phyloP scores from a whole-genome alignment of 1,139 yeast species.

The Taphrina confusa region DNA sequence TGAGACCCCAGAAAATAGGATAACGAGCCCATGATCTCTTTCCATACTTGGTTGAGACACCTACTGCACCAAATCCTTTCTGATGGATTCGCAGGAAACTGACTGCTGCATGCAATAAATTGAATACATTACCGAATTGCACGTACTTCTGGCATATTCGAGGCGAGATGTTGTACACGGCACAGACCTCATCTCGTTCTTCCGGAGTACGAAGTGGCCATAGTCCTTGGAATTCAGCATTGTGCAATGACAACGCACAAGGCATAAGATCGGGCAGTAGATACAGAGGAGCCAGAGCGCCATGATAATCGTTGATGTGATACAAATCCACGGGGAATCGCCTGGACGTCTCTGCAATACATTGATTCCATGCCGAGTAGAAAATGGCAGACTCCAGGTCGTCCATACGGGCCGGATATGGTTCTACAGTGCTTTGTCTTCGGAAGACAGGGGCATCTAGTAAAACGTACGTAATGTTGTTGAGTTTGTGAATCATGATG shows the following conservation, averaged over 20 bases:
- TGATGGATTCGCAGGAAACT: conserved; percentile 37
- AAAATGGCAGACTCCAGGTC: conserved; percentile 38
- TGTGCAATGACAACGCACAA: conserved; percentile 36
- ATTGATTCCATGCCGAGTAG: conserved; percentile 39
- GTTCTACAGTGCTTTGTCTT: conserved; percentile 35
- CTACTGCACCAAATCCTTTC: conserved; percentile 37
- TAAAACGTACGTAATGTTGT: conserved; percentile 37
- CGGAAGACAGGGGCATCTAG: conserved; percentile 38
- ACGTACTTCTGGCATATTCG: conserved; percentile 36
- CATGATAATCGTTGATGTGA: conserved; percentile 38
- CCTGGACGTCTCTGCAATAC: conserved; percentile 37
- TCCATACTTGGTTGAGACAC: conserved; percentile 37
- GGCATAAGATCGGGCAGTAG: conserved; percentile 36
- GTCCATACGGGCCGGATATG: conserved; percentile 39
- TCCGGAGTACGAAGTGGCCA: conserved; percentile 38
- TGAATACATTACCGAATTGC: conserved; percentile 38
- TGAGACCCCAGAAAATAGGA: conserved; percentile 38
- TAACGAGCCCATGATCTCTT: conserved; percentile 37
- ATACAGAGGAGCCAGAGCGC: conserved; percentile 37
- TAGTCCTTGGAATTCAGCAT: conserved; percentile 38
- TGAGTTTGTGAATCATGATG: conserved; percentile 32
- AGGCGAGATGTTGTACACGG: conserved; percentile 33
- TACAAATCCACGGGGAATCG: conserved; percentile 37
- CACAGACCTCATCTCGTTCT: conserved; percentile 36
- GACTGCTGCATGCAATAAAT: conserved; percentile 36